These are phyloP conservation scores for Phytophthora melonis DNA, from an alignment of 352 stramenopile species.

Conservation along the genomic window DNA sequence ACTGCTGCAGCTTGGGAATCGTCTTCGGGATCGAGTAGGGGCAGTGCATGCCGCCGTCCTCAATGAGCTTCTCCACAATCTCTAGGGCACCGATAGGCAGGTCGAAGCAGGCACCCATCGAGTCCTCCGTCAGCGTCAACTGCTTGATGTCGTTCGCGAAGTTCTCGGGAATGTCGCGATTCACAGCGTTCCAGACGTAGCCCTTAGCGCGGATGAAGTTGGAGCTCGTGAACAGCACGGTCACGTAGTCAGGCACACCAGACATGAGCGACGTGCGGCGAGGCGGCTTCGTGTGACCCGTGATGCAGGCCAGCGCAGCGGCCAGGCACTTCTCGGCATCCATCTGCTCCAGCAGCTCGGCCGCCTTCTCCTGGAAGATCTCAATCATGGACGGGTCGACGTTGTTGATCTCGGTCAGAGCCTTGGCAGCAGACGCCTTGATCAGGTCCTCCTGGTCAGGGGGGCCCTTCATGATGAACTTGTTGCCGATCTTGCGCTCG, in stretches of 20 bases:
- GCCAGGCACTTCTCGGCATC: slow-evolving; percentile 76
- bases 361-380: slow-evolving; percentile 80
- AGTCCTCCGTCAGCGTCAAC: slow-evolving; percentile 90
- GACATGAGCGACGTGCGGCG: slow-evolving; percentile 90
- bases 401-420: slow-evolving; percentile 84
- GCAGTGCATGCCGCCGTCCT: slow-evolving; percentile 60
- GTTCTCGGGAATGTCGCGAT: slow-evolving; percentile 85
- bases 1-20: slow-evolving; percentile 82
- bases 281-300: slow-evolving; percentile 88
- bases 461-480: slow-evolving; percentile 90
- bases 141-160: slow-evolving; percentile 88
- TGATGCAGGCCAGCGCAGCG: slow-evolving; percentile 89
- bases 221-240: slow-evolving; percentile 85
- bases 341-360: slow-evolving; percentile 69
- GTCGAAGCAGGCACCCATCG: slow-evolving; percentile 93
- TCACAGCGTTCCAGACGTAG: slow-evolving; percentile 94
- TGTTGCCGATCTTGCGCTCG: slow-evolving; percentile 90
- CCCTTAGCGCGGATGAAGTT: slow-evolving; percentile 89
- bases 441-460: slow-evolving; percentile 91
- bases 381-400: slow-evolving; percentile 79
- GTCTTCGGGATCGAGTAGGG: slow-evolving; percentile 84
- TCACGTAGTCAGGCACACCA: slow-evolving; percentile 91
- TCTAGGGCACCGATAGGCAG: slow-evolving; percentile 75
- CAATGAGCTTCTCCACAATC: slow-evolving; percentile 79
- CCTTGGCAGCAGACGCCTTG: slow-evolving; percentile 83